Evolutionary conservation across 345 rosid species (phyloP), one percentile per base, ranked within the genome.

Genomic region (Nephelium lappaceum): DNA sequence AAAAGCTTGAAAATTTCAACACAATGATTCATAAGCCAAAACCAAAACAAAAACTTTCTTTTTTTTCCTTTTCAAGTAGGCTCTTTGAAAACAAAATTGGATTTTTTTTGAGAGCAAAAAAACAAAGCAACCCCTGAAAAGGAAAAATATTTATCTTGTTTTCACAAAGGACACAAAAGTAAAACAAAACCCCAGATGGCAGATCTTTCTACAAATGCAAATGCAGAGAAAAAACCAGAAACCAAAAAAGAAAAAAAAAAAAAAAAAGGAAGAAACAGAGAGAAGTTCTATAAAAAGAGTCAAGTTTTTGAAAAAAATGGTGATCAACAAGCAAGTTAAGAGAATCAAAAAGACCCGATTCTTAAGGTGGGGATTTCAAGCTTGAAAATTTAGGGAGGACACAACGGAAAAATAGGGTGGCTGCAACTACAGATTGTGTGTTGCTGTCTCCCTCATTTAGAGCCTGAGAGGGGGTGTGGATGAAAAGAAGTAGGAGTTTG

Each of bases 381-480:
- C 60, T 73, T 55, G 72, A 58, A 31, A 73, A 61, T 55, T 60
- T 51, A 16, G 3, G 72, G 43, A 76, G 51, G 47, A 69, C 61
- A 8, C 77, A 71, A 55, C 81, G 79, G 69, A 70, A 64, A 65
- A 25, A 61, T 70, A 74, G 79, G 72, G 75, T 65, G 77, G 71
- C 68, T 23, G 39, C 24, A 12, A 61, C 39, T 24, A 5, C 31
- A 60, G 68, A 57, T 55, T 15, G 66, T 3, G 21, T 66, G 31
- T 21, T 5, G 5, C 7, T 25, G 67, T 55, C 53, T 39, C 63
- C 11, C 23, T 36, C n/a, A 14, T 23, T 49, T 43, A 6, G 31
- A 0, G 57, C 2, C n/a, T 19, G 64, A 21, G 25, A 60, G 14
- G 79, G 79, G 67, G 36, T 27, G 12, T 23, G 18, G n/a, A 39